A percentile compares a stretch with the other conserved stretches of the same genome.
phyloP scores from a whole-genome alignment of 345 rosid species.

The Salix caprea region DNA sequence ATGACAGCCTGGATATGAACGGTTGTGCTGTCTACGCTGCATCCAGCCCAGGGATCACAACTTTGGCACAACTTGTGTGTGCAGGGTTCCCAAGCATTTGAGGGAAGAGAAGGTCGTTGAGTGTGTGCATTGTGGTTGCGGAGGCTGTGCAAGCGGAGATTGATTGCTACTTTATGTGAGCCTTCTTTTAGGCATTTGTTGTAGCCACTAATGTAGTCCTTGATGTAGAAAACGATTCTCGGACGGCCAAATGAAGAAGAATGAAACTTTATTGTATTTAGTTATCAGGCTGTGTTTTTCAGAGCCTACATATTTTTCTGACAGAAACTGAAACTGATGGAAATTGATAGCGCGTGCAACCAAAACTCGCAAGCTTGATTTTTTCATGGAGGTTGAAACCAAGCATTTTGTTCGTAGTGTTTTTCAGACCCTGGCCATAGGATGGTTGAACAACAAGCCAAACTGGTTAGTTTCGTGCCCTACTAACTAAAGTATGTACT shows the following conservation, averaged over 20 bases:
- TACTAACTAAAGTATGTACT: not conserved
- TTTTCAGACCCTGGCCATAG: not conserved
- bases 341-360: not conserved
- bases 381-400: not conserved
- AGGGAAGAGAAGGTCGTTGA: conserved; percentile 84
- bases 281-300: not conserved
- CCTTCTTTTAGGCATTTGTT: not conserved
- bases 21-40: conserved; percentile 75
- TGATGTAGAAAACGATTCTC: not conserved
- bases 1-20: conserved; percentile 77
- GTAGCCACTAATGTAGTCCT: not conserved
- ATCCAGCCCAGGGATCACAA: conserved; percentile 88
- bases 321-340: not conserved
- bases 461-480: not conserved
- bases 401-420: not conserved
- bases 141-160: conserved; percentile 82
- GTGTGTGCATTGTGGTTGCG: conserved; percentile 81
- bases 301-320: not conserved
- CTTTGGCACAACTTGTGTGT: conserved; percentile 75
- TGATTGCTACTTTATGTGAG: conserved; percentile 4
- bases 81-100: conserved; percentile 70
- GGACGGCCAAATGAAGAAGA: not conserved
- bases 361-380: not conserved
- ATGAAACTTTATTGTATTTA: not conserved
- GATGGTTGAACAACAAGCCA: not conserved